Evolutionary conservation across 2,329 filamentous ascomycete species (phyloP).

Genomic region (Periconia digitata): DNA sequence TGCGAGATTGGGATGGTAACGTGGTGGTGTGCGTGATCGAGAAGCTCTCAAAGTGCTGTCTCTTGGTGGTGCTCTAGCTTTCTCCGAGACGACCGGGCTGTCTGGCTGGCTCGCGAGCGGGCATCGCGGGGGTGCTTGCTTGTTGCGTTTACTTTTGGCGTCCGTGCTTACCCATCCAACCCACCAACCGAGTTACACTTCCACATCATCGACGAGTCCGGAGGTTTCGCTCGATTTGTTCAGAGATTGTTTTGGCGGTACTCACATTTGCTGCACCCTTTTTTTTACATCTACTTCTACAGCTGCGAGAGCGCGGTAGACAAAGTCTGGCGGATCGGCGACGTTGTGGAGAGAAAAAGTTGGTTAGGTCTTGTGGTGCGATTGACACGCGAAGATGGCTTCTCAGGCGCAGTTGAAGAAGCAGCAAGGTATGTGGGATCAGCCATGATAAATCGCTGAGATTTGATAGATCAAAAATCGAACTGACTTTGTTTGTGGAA

Average conservation of each 20-base stretch:
- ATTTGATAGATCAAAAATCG: neutral
- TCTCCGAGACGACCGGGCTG: no score
- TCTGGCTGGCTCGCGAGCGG: no score
- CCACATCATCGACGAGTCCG: no score
- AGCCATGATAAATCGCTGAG: constrained; percentile 4
- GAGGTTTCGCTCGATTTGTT: no score
- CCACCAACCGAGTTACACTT: no score
- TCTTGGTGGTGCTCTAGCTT: neutral
- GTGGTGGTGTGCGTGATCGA: neutral
- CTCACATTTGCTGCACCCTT: no score
- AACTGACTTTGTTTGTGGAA: neutral
- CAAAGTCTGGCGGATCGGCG: no score
- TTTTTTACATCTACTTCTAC: no score
- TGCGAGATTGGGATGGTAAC: neutral
- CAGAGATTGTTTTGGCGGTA: no score
- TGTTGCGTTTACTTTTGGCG: neutral
- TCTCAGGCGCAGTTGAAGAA: constrained; percentile 63
- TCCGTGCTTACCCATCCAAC: neutral
- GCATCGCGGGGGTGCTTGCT: neutral
- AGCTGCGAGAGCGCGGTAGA: no score
- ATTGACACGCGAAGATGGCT: constrained; percentile 44
- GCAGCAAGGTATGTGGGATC: constrained; percentile 65
- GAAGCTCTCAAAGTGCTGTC: neutral
- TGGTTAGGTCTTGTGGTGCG: neutral
- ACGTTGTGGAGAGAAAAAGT: neutral